Conservation (phyloP, 768 basidiomycete species). For the Daedalea quercina region DNA sequence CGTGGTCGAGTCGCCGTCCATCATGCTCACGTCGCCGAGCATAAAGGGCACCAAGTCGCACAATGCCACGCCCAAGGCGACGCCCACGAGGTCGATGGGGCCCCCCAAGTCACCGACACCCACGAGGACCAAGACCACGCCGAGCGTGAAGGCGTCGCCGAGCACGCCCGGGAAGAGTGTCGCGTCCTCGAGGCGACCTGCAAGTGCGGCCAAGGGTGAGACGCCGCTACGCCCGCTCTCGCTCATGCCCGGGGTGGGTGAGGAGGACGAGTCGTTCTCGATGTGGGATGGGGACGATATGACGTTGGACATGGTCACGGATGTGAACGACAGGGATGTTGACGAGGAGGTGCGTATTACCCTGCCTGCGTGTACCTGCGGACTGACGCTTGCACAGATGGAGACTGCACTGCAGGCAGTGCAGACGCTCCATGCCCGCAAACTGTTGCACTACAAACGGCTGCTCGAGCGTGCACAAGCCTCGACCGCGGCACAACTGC, state of each 20-base stretch:
- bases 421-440: slow-evolving; percentile 37
- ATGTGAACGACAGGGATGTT: slow-evolving; percentile 62
- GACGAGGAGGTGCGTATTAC: slow-evolving; percentile 57
- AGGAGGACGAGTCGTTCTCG: slow-evolving; percentile 20
- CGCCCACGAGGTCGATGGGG: slow-evolving; percentile 6
- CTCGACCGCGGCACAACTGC: slow-evolving; percentile 72
- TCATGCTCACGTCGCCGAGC: slow-evolving; percentile 20
- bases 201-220: neutral
- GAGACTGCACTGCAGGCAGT: slow-evolving; percentile 36
- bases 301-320: slow-evolving; percentile 67
- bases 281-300: slow-evolving; percentile 53
- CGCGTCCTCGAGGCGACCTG: neutral
- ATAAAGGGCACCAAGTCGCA: slow-evolving; percentile 10
- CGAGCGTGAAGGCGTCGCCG: slow-evolving; percentile 13
- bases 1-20: neutral
- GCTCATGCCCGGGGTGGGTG: slow-evolving; percentile 11
- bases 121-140: slow-evolving; percentile 14
- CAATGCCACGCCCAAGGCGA: slow-evolving; percentile 3
- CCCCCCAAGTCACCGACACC: slow-evolving; percentile 14
- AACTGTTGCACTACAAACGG: slow-evolving; percentile 70
- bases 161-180: slow-evolving; percentile 12
- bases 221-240: neutral
- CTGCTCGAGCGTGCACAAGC: slow-evolving; percentile 78
- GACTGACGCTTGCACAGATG: slow-evolving; percentile 27
- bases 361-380: neutral